These are phyloP conservation scores for Cerioporus squamosus DNA, from an alignment of 1,284 basidiomycete genomes.

Conservation along the genomic window DNA sequence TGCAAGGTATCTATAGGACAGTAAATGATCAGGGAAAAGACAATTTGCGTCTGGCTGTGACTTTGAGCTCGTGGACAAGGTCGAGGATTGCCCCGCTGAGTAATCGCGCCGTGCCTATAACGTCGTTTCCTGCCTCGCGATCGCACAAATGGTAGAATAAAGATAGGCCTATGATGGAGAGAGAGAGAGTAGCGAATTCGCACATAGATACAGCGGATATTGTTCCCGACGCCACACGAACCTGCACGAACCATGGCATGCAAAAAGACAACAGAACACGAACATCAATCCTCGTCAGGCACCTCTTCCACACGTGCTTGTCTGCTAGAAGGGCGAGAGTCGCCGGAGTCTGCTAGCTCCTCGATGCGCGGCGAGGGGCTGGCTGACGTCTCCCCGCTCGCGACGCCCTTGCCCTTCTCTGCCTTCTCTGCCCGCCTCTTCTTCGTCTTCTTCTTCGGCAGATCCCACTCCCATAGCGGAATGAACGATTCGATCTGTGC, in stretches of 20 bases:
- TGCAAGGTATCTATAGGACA: no score
- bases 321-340: constrained; percentile 63
- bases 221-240: constrained; percentile 2
- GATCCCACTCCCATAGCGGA: constrained; percentile 96
- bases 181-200: constrained; percentile 12
- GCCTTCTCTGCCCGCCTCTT: constrained; percentile 66
- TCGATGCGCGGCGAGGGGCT: constrained; percentile 40
- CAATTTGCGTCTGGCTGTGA: no score
- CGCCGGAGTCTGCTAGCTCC: constrained; percentile 56
- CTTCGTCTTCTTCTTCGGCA: constrained; percentile 89
- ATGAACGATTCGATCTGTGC: constrained; percentile 94
- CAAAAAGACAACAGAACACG: background rate
- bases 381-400: constrained; percentile 23
- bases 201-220: constrained; percentile 29
- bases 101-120: no score
- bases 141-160: constrained; percentile 5
- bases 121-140: background rate
- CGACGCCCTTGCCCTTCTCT: constrained; percentile 39
- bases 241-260: background rate
- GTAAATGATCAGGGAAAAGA: no score
- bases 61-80: no score
- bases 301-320: constrained; percentile 49
- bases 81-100: no score
- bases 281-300: constrained; percentile 35
- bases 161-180: constrained; percentile 17